Conservation (phyloP, 305 asterid species). For the Fraxinus floribunda region DNA sequence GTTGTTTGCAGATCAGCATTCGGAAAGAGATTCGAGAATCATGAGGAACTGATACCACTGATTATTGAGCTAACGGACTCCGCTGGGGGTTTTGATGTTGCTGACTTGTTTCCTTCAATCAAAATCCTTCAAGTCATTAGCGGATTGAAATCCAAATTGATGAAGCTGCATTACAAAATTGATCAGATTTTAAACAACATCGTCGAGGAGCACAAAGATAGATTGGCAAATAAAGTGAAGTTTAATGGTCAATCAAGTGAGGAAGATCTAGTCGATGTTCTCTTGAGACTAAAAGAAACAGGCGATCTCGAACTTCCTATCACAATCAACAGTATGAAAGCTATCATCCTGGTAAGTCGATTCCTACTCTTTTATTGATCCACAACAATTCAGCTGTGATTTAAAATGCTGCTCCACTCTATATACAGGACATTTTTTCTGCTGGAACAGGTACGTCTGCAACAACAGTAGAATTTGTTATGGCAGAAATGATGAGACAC, state of each 20-base stretch:
- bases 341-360: slow-evolving; percentile 19
- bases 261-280: slow-evolving; percentile 31
- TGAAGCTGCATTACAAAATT: slow-evolving; percentile 1
- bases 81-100: slow-evolving; percentile 26
- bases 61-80: neutral
- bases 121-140: slow-evolving; percentile 22
- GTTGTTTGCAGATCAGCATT: slow-evolving; percentile 22
- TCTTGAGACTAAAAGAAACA: slow-evolving; percentile 12
- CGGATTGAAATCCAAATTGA: slow-evolving; percentile 16
- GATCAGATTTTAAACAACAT: slow-evolving; percentile 29
- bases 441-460: neutral
- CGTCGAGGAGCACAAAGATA: slow-evolving; percentile 24
- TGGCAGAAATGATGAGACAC: slow-evolving; percentile 11
- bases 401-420: neutral
- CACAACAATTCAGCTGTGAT: neutral
- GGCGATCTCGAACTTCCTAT: slow-evolving; percentile 8
- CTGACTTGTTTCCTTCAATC: slow-evolving; percentile 33
- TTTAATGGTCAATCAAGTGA: neutral
- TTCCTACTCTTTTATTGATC: neutral
- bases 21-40: slow-evolving; percentile 21
- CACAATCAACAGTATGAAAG: slow-evolving; percentile 21
- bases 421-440: neutral
- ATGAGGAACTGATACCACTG: neutral
- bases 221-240: neutral
- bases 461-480: neutral